Evolutionary conservation across 2,329 filamentous ascomycete genomes (phyloP).

Genomic region (Penicillium oxalicum): DNA sequence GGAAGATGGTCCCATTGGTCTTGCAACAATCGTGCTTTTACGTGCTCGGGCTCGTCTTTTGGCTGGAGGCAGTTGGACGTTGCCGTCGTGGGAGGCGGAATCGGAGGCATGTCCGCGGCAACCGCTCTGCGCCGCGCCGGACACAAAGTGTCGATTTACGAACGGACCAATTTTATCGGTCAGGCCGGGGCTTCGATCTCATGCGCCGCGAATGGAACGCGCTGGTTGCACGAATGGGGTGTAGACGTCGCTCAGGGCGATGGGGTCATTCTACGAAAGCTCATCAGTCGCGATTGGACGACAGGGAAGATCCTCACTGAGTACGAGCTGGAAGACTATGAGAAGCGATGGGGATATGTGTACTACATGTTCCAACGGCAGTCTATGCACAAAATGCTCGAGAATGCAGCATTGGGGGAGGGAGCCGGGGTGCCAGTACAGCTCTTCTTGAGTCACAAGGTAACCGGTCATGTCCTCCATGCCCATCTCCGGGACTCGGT

Average conservation of each 20-base stretch:
- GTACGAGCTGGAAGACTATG: slow-evolving; percentile 59
- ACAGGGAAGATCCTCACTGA: slow-evolving; percentile 61
- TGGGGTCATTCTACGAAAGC: slow-evolving; percentile 58
- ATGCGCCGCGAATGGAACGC: slow-evolving; percentile 63
- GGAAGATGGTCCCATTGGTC: not conserved
- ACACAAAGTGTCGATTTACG: slow-evolving; percentile 58
- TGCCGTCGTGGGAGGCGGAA: slow-evolving; percentile 48
- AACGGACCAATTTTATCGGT: slow-evolving; percentile 58
- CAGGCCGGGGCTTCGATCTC: slow-evolving; percentile 63
- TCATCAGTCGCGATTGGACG: slow-evolving; percentile 66
- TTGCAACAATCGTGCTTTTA: not conserved
- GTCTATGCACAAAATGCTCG: slow-evolving; percentile 63
- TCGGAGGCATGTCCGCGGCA: slow-evolving; percentile 48
- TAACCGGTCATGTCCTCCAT: slow-evolving; percentile 19
- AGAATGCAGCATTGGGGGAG: slow-evolving; percentile 51
- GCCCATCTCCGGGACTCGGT: slow-evolving; percentile 6
- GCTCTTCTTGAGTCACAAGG: slow-evolving; percentile 51
- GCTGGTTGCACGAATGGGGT: slow-evolving; percentile 63
- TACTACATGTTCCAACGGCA: slow-evolving; percentile 67
- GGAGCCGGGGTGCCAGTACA: slow-evolving; percentile 51
- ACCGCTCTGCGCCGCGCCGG: slow-evolving; percentile 50
- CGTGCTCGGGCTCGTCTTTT: not conserved
- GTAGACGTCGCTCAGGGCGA: slow-evolving; percentile 60
- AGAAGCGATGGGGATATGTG: slow-evolving; percentile 58
- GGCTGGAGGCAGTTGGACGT: slow-evolving; percentile 14